phyloP scores from a whole-genome alignment of 495 filamentous ascomycete genomes.

The Lepraria neglecta region DNA sequence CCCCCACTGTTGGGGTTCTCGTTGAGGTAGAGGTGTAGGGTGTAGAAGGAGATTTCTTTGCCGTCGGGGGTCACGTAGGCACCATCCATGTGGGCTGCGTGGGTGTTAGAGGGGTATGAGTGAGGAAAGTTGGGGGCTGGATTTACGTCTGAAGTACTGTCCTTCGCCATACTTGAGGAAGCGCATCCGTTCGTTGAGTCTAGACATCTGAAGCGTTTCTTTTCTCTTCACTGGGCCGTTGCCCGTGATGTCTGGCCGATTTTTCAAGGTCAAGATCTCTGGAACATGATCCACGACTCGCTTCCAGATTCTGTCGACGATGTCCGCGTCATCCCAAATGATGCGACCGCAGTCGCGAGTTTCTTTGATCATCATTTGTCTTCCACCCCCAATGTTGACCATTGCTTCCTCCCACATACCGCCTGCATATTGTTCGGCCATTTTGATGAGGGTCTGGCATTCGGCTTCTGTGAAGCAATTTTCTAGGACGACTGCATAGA shows the following conservation, averaged over 20 bases:
- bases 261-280: conserved; percentile 35
- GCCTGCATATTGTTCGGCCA: conserved; percentile 48
- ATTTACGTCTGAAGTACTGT: conserved; percentile 65
- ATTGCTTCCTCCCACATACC: conserved; percentile 57
- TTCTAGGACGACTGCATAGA: conserved; percentile 59
- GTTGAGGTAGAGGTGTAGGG: conserved; percentile 81
- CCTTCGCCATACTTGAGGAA: conserved; percentile 73
- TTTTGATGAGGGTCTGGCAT: conserved; percentile 49
- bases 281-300: conserved; percentile 42
- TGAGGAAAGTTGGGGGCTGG: background rate
- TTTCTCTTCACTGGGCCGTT: conserved; percentile 38
- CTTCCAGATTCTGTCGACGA: conserved; percentile 56
- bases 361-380: conserved; percentile 48
- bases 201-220: conserved; percentile 49
- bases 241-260: conserved; percentile 42
- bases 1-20: conserved; percentile 31
- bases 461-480: conserved; percentile 55
- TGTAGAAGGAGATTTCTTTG: conserved; percentile 58
- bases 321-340: conserved; percentile 59
- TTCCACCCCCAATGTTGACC: conserved; percentile 61
- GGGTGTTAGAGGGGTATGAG: background rate
- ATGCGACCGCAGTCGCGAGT: conserved; percentile 67
- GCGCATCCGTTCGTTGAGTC: conserved; percentile 71
- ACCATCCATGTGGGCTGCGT: conserved; percentile 66
- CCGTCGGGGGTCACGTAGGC: conserved; percentile 55